Evolutionary conservation across 495 filamentous ascomycete species (phyloP).

Genomic region (Penicillium antarcticum): DNA sequence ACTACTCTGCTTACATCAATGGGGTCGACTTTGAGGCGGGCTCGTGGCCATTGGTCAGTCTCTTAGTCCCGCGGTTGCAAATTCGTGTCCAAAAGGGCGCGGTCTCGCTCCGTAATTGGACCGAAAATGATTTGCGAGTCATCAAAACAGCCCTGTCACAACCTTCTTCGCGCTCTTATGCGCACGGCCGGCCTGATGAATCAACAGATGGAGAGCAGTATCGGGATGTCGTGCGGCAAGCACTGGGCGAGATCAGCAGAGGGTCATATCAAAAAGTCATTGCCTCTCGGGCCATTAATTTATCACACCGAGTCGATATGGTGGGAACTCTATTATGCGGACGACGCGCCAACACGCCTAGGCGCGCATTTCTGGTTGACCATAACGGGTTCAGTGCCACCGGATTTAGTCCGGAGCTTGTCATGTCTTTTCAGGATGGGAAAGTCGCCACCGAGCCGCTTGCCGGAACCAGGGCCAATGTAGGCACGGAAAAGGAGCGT

Average conservation of each 20-base stretch:
- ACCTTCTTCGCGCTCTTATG: not conserved
- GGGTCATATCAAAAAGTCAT: slow-evolving; percentile 15
- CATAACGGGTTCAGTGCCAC: slow-evolving; percentile 11
- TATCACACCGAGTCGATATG: slow-evolving; percentile 11
- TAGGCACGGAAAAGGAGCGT: not conserved
- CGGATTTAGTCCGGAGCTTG: slow-evolving; percentile 18
- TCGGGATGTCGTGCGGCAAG: slow-evolving; percentile 1
- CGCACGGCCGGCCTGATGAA: not conserved
- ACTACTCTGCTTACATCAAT: slow-evolving; percentile 8
- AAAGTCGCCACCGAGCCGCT: slow-evolving; percentile 15
- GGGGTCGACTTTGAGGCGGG: slow-evolving; percentile 3
- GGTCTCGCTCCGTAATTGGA: too few relatives aligned
- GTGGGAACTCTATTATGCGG: slow-evolving; percentile 12
- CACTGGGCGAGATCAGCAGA: slow-evolving; percentile 4
- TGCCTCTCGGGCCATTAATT: slow-evolving; percentile 5
- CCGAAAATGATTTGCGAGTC: too few relatives aligned
- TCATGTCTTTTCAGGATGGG: slow-evolving; percentile 11
- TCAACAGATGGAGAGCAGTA: slow-evolving; percentile 5
- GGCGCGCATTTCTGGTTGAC: slow-evolving; percentile 8
- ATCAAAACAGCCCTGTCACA: too few relatives aligned
- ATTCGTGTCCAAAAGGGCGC: not conserved
- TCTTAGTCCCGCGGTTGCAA: slow-evolving; percentile 8
- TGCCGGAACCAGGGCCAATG: slow-evolving; percentile 13
- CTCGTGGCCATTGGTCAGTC: slow-evolving; percentile 9
- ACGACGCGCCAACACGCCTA: slow-evolving; percentile 8